A percentile compares a stretch with the other conserved stretches of the same genome.
These are phyloP conservation scores for Citrus reticulata DNA, from an alignment of 345 rosid species.

Conservation along the genomic window DNA sequence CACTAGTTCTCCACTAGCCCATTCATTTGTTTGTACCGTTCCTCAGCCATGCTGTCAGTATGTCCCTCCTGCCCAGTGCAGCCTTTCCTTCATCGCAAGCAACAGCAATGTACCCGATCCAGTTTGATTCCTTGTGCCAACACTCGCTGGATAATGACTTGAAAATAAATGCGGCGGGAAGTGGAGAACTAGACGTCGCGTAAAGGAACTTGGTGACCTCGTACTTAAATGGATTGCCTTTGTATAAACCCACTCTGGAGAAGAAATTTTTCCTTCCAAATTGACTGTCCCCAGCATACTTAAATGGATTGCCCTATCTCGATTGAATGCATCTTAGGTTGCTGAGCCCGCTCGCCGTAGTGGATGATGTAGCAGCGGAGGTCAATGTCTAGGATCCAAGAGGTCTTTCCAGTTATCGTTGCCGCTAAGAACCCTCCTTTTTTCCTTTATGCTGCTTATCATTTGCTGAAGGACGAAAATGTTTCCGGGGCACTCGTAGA, in stretches of 20 bases:
- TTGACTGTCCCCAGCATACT: conserved; percentile 33
- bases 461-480: neutral
- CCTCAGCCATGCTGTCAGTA: conserved; percentile 48
- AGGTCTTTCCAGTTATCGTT: conserved; percentile 20
- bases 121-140: conserved; percentile 39
- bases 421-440: conserved; percentile 35
- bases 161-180: conserved; percentile 36
- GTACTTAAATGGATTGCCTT: conserved; percentile 26
- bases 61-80: conserved; percentile 50
- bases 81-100: conserved; percentile 46
- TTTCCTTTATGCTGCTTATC: conserved; percentile 11
- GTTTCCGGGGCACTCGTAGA: neutral
- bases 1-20: conserved; percentile 11
- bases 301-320: conserved; percentile 9
- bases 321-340: conserved; percentile 38
- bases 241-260: conserved; percentile 3
- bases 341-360: conserved; percentile 45
- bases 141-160: conserved; percentile 30
- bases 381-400: conserved; percentile 29
- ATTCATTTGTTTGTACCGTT: conserved; percentile 38
- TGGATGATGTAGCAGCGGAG: conserved; percentile 24
- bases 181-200: conserved; percentile 40
- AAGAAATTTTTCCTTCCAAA: conserved; percentile 9
- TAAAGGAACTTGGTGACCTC: conserved; percentile 48
- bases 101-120: conserved; percentile 59